Evolutionary conservation across 1,139 yeast species (phyloP), one percentile per base, ranked within the genome.

Genomic region (Entelexis sorbosivorans): DNA sequence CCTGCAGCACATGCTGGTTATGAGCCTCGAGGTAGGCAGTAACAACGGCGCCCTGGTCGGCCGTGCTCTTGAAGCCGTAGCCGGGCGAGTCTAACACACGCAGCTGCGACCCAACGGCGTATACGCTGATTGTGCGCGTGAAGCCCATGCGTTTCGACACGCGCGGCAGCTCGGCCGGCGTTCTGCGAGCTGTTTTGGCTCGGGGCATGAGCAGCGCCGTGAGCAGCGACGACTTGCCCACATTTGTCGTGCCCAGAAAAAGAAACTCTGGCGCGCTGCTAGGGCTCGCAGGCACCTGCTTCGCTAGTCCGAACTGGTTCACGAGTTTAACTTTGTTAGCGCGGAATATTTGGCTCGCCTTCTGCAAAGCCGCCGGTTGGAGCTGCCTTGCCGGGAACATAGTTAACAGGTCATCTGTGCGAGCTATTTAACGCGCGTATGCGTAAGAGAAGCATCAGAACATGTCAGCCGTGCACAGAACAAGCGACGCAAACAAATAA

Each of bases 41-140:
- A 0, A 83, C 82, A 45, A 81, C 72, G 49, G 75, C 67, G 1
- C 96, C 96, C 62, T 87, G 95, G 56, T 71, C 67, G n/a, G 61
- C 63, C 24, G 73, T 73, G 40, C 77, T 60, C 2, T 81, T 88
- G 59, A 71, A 76, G 2, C 96, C 96, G 63, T 87, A 87, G 0
- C 96, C 96, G 0, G 96, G 96, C 36, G 87, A 77, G 63, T 87
- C 96, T 1, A 87, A 75, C 8, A 87, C 61, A 53, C 87, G 69
- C 45, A 87, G 70, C 54, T 74, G 71, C 46, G 77, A 75, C 1
- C 82, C 82, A 19, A 86, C 67, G 52, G 79, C 82, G 66, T 74
- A 87, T 57, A 86, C 80, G 61, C 83, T 84, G 61, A 87, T 67
- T 5, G 91, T 80, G 60, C 81, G 79, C 1, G 96, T 87, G 48